These are phyloP conservation scores for Dioscorea dumetorum DNA, from an alignment of 106 monocot species.

Conservation along the genomic window DNA sequence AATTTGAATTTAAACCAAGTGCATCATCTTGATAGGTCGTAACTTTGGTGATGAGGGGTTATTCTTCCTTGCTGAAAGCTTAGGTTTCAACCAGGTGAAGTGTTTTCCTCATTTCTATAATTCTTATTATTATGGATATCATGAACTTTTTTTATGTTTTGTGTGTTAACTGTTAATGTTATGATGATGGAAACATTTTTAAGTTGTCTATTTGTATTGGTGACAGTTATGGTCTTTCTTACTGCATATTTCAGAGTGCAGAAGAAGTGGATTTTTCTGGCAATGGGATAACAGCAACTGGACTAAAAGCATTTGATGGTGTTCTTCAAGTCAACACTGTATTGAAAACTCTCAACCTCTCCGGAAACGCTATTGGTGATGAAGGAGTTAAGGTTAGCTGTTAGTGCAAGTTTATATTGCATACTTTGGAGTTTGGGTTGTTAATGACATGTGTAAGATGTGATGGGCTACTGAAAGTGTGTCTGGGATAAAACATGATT, in stretches of 20 bases:
- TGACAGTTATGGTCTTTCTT: neutral
- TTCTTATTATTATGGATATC: neutral
- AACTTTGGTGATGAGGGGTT: slow-evolving; percentile 95
- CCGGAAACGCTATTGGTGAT: slow-evolving; percentile 94
- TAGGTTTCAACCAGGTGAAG: slow-evolving; percentile 91
- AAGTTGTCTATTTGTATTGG: neutral
- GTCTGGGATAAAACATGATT: too few species aligned
- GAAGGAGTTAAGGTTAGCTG: slow-evolving; percentile 85
- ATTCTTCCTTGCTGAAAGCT: slow-evolving; percentile 93
- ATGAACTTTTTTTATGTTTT: neutral
- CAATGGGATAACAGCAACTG: slow-evolving; percentile 89
- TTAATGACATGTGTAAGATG: too few species aligned
- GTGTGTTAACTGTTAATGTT: too few species aligned
- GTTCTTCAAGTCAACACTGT: slow-evolving; percentile 78
- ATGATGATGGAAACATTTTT: too few species aligned
- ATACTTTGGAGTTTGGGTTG: too few species aligned
- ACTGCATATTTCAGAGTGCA: slow-evolving; percentile 50
- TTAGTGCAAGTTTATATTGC: too few species aligned
- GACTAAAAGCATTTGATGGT: slow-evolving; percentile 95
- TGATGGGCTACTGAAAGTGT: too few species aligned
- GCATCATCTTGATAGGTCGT: slow-evolving; percentile 49
- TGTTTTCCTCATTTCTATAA: slow-evolving; percentile 4
- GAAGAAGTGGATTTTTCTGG: slow-evolving; percentile 97
- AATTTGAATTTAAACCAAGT: neutral
- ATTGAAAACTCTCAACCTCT: slow-evolving; percentile 82